phyloP scores from a whole-genome alignment of 371 early-diverging fungal species.

The Mucor racemosus region DNA sequence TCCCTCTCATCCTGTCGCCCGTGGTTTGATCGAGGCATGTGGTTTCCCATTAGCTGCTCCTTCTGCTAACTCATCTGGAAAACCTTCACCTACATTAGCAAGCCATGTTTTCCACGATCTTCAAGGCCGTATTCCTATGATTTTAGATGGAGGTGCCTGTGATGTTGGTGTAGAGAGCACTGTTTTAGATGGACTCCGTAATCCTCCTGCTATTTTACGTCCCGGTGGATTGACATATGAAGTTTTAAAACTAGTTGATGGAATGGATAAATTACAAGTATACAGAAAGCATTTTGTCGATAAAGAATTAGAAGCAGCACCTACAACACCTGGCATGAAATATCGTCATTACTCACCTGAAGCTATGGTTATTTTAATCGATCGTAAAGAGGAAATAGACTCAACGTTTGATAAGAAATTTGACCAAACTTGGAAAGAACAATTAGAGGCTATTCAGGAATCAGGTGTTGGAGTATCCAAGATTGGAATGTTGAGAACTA shows the following conservation, averaged over 20 bases:
- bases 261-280: constrained; percentile 68
- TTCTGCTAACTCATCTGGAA: constrained; percentile 98
- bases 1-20: constrained; percentile 92
- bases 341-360: constrained; percentile 98
- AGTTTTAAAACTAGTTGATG: constrained; percentile 57
- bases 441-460: constrained; percentile 20
- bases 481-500: constrained; percentile 38
- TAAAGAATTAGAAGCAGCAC: constrained; percentile 70
- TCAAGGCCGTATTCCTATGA: constrained; percentile 78
- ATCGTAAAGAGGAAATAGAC: constrained; percentile 28
- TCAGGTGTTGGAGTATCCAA: constrained; percentile 28
- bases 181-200: constrained; percentile 84
- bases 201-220: constrained; percentile 88
- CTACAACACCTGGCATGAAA: constrained; percentile 99
- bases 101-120: constrained; percentile 93
- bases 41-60: constrained; percentile 98
- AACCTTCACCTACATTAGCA: constrained; percentile 95
- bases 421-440: constrained; percentile 30
- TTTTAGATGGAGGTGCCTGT: constrained; percentile 95
- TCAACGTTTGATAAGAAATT: constrained; percentile 18
- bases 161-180: constrained; percentile 96
- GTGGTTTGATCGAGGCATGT: constrained; percentile 85
- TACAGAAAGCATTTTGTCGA: constrained; percentile 83
- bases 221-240: constrained; percentile 98
- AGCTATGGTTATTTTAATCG: constrained; percentile 83